Evolutionary conservation across 2,329 filamentous ascomycete genomes (phyloP).

Genomic region (Ophiostoma quercus): DNA sequence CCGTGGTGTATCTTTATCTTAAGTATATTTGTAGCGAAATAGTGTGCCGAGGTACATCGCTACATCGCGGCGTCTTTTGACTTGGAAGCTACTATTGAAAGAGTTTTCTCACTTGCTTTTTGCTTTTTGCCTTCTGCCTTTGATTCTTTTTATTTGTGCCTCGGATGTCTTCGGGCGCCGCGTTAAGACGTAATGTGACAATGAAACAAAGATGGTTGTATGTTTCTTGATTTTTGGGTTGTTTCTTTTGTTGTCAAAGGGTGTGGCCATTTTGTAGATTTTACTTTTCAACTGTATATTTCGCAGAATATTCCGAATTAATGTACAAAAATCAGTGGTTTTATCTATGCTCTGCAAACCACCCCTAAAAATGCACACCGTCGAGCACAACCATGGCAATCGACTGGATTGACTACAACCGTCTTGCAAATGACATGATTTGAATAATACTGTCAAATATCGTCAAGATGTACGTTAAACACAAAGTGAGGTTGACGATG

Average conservation of each 20-base stretch:
- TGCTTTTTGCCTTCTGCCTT: background rate
- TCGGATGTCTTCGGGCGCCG: background rate
- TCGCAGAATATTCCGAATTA: background rate
- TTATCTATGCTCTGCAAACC: background rate
- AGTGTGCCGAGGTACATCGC: background rate
- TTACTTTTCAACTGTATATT: background rate
- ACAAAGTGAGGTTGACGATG: conserved; percentile 11
- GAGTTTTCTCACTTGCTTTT: background rate
- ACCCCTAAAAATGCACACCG: background rate
- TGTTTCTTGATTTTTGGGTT: background rate
- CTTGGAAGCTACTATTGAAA: background rate
- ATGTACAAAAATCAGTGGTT: background rate
- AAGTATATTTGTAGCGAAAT: background rate
- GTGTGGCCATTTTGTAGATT: no score
- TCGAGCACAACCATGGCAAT: background rate
- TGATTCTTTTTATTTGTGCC: background rate
- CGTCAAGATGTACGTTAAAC: background rate
- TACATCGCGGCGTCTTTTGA: background rate
- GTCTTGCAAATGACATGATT: background rate
- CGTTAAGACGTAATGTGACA: conserved; percentile 2
- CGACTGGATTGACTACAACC: background rate
- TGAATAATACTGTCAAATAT: background rate
- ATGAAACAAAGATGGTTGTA: background rate
- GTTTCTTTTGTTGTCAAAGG: background rate
- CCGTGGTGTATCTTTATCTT: background rate